Evolutionary conservation across 805 yeast species (phyloP).

Genomic region (Ogataea naganishii): DNA sequence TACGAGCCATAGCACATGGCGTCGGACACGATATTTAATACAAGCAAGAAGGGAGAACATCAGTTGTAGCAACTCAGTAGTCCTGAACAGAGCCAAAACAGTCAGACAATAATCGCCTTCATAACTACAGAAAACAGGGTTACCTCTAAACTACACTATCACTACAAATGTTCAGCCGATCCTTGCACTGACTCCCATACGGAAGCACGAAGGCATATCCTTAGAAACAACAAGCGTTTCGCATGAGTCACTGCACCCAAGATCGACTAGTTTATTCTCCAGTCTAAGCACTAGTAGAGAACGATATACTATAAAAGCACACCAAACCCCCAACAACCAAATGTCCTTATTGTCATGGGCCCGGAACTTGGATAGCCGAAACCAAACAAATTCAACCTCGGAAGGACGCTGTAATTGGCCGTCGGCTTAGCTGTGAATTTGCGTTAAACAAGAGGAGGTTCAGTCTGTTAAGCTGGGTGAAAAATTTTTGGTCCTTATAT

Average conservation of each 20-base stretch:
- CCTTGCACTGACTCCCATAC: conserved; percentile 57
- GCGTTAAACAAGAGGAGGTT: conserved; percentile 31
- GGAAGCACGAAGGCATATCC: conserved; percentile 60
- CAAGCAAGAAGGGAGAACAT: no score
- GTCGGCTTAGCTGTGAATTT: conserved; percentile 40
- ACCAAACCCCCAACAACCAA: conserved; percentile 26
- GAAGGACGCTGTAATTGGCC: conserved; percentile 45
- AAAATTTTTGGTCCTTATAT: no score
- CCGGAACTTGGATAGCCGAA: conserved; percentile 34
- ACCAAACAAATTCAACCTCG: conserved; percentile 46
- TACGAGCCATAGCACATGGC: no score
- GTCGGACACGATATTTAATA: no score
- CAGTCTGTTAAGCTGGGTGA: no score
- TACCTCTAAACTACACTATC: no score
- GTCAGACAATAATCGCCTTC: no score
- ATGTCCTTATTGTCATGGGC: conserved; percentile 53
- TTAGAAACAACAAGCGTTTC: conserved; percentile 32
- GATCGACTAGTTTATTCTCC: conserved; percentile 47
- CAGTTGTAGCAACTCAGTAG: no score
- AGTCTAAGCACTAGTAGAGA: conserved; percentile 26
- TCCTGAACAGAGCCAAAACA: no score
- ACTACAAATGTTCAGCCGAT: conserved; percentile 39
- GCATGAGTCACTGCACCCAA: conserved; percentile 59
- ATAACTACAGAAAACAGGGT: no score
- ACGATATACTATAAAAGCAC: conserved; percentile 9